Evolutionary conservation across 2,329 filamentous ascomycete genomes (phyloP).

Genomic region (Xylaria sp.): DNA sequence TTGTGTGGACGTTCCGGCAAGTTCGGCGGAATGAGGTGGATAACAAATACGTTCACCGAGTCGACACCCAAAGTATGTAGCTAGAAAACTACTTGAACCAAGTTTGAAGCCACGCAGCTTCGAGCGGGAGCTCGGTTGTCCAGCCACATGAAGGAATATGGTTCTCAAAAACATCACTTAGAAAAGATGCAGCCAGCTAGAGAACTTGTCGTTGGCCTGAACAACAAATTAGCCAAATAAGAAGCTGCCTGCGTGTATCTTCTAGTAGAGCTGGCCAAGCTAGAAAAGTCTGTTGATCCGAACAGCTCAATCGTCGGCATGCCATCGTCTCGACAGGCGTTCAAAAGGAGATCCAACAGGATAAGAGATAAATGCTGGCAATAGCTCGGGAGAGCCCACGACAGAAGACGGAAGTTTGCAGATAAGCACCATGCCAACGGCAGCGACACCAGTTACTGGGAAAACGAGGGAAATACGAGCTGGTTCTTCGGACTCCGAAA

Average conservation of each 20-base stretch:
- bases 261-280: constrained; percentile 42
- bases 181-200: constrained; percentile 42
- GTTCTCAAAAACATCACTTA: constrained; percentile 42
- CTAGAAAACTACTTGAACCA: constrained; percentile 44
- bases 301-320: constrained; percentile 32
- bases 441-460: not conserved
- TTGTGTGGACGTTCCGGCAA: constrained; percentile 39
- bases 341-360: constrained; percentile 10
- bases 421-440: not conserved
- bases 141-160: constrained; percentile 30
- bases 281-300: constrained; percentile 45
- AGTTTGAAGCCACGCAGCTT: constrained; percentile 39
- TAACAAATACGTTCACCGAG: constrained; percentile 37
- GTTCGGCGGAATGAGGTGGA: constrained; percentile 47
- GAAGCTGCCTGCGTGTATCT: constrained; percentile 45
- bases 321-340: constrained; percentile 38
- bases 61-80: constrained; percentile 44
- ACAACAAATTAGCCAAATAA: constrained; percentile 37
- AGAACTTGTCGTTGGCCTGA: constrained; percentile 39
- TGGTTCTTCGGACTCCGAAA: not conserved
- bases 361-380: not conserved
- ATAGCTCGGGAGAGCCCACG: not conserved
- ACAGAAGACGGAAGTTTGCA: constrained; percentile 7
- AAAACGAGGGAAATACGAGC: not conserved
- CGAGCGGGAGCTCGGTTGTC: constrained; percentile 27